Percentiles rank a stretch among this genome's conserved stretches.
Conservation (phyloP, 257 asterid species). For the Avicennia marina region DNA sequence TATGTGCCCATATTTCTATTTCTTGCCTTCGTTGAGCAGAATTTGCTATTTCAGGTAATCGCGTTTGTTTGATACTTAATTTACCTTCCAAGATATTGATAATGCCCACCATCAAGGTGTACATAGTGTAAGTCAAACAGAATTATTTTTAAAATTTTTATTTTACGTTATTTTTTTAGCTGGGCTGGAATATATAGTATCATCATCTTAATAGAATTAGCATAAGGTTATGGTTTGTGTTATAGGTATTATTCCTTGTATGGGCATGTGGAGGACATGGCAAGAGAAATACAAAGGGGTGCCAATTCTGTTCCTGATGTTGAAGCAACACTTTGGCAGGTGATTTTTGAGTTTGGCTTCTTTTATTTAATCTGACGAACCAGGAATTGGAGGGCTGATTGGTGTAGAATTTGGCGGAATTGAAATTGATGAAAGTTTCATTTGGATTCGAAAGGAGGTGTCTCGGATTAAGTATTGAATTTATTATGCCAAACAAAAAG, state of each 20-base stretch:
- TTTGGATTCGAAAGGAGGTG: no score
- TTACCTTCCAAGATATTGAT: neutral
- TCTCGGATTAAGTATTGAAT: no score
- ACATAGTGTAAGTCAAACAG: slow-evolving; percentile 54
- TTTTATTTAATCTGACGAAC: neutral
- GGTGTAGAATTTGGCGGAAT: slow-evolving; percentile 2
- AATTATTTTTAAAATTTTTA: neutral
- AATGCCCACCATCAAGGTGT: slow-evolving; percentile 59
- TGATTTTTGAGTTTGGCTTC: slow-evolving; percentile 1
- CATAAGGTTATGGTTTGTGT: neutral
- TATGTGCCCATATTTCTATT: neutral
- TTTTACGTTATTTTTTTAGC: neutral
- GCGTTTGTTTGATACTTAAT: neutral
- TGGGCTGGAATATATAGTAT: no score
- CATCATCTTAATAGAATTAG: no score
- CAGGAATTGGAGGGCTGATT: slow-evolving; percentile 3
- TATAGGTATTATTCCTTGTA: slow-evolving; percentile 74
- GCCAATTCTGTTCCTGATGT: slow-evolving; percentile 70
- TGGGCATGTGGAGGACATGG: slow-evolving; percentile 87
- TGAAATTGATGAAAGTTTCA: neutral
- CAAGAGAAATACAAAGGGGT: slow-evolving; percentile 72
- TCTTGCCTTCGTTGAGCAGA: neutral
- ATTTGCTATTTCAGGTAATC: neutral
- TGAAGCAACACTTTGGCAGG: slow-evolving; percentile 93
- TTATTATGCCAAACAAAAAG: neutral